Percentiles rank a stretch among this genome's conserved stretches.
Evolutionary conservation across 805 yeast species (phyloP).

Genomic region (Groenewaldozyma salmanticensis): DNA sequence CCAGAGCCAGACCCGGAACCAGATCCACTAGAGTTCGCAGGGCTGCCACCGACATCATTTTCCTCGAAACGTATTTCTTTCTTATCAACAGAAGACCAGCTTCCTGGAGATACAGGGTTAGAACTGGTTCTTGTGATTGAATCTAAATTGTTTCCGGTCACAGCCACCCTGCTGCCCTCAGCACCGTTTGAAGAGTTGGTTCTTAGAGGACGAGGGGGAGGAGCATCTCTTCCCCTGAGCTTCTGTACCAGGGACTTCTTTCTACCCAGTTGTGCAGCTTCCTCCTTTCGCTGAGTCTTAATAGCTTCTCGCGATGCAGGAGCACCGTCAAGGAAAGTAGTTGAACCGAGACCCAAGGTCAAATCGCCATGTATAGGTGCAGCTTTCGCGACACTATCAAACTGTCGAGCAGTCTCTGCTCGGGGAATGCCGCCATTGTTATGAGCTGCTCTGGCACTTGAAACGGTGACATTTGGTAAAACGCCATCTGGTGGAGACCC

Average conservation of each 20-base stretch:
- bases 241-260: constrained; percentile 77
- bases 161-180: constrained; percentile 5
- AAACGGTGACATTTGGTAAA: background rate
- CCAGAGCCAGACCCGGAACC: constrained; percentile 29
- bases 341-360: constrained; percentile 81
- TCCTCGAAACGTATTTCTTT: background rate
- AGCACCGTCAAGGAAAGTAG: constrained; percentile 92
- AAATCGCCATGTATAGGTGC: constrained; percentile 75
- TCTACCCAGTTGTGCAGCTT: constrained; percentile 49
- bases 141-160: constrained; percentile 5
- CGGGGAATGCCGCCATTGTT: background rate
- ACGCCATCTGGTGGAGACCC: background rate
- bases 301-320: constrained; percentile 62
- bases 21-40: constrained; percentile 1
- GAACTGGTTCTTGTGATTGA: constrained; percentile 13
- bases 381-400: constrained; percentile 62
- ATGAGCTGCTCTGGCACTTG: background rate
- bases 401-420: constrained; percentile 19
- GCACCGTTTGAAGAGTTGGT: background rate
- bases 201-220: constrained; percentile 2
- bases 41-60: background rate
- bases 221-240: constrained; percentile 28
- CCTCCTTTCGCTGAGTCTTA: constrained; percentile 21
- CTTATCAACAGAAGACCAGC: constrained; percentile 11
- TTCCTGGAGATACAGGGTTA: constrained; percentile 10